phyloP scores from a whole-genome alignment of 1,139 yeast species.

The Candida frijolesensis region DNA sequence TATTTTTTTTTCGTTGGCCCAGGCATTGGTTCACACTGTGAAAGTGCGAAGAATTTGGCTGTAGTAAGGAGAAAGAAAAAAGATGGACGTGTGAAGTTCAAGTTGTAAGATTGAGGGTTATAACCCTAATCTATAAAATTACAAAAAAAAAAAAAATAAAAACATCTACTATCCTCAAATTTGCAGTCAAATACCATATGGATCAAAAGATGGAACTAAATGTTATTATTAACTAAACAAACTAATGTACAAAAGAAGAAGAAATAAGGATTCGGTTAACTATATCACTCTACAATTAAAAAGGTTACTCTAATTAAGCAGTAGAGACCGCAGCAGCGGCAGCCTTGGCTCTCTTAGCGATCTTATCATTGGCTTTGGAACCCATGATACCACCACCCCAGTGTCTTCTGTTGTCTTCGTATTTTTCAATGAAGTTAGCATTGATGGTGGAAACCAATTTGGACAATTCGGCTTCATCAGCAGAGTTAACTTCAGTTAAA shows the following conservation, averaged over 20 bases:
- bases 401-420: slow-evolving; percentile 95
- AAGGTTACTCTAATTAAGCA: slow-evolving; percentile 47
- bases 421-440: slow-evolving; percentile 89
- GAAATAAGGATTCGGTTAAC: background rate
- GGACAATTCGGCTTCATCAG: slow-evolving; percentile 93
- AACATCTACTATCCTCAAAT: background rate
- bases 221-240: background rate
- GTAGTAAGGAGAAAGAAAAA: background rate
- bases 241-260: background rate
- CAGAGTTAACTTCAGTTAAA: slow-evolving; percentile 88
- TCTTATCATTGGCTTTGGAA: slow-evolving; percentile 83
- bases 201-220: background rate
- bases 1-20: slow-evolving; percentile 3
- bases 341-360: slow-evolving; percentile 46
- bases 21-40: background rate
- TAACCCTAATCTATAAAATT: slow-evolving; percentile 2
- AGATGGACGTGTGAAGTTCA: background rate
- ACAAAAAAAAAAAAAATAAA: background rate
- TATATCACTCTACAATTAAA: background rate
- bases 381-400: slow-evolving; percentile 99
- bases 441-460: slow-evolving; percentile 89
- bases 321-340: slow-evolving; percentile 64
- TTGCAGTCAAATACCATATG: background rate
- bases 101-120: background rate
- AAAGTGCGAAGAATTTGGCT: background rate